Evolutionary conservation across 345 rosid genomes (phyloP).

Genomic region (Lepidium didymum): DNA sequence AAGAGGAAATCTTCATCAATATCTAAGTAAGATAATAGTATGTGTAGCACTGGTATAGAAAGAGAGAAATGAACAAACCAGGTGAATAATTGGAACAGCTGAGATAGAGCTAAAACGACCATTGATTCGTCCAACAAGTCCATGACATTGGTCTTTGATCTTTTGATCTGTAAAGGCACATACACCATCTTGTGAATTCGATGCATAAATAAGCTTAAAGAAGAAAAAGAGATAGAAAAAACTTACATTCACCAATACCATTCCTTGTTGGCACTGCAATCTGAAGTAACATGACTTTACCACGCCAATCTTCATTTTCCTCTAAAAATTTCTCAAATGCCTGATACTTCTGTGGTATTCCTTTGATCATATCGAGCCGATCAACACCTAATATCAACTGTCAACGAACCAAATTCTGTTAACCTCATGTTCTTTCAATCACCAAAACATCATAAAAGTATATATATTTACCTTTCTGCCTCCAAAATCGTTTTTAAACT

Average conservation of each 20-base stretch:
- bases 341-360: slow-evolving; percentile 92
- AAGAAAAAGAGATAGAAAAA: background rate
- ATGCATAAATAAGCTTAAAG: background rate
- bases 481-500: slow-evolving; percentile 67
- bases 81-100: slow-evolving; percentile 83
- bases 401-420: background rate
- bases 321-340: slow-evolving; percentile 97
- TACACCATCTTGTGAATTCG: background rate
- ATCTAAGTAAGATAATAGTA: background rate
- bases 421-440: background rate
- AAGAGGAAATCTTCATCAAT: slow-evolving; percentile 7
- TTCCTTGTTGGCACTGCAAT: slow-evolving; percentile 99
- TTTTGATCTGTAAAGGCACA: slow-evolving; percentile 43
- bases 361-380: slow-evolving; percentile 96
- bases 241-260: slow-evolving; percentile 96
- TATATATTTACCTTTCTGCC: slow-evolving; percentile 63
- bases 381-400: slow-evolving; percentile 98
- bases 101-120: slow-evolving; percentile 95
- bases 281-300: slow-evolving; percentile 88
- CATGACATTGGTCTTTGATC: slow-evolving; percentile 96
- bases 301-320: slow-evolving; percentile 85
- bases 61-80: slow-evolving; percentile 46
- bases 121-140: slow-evolving; percentile 90
- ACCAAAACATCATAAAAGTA: background rate
- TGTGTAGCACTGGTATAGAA: background rate